phyloP scores from a whole-genome alignment of 176 grass and related monocot genomes.

The Oryza officinalis region DNA sequence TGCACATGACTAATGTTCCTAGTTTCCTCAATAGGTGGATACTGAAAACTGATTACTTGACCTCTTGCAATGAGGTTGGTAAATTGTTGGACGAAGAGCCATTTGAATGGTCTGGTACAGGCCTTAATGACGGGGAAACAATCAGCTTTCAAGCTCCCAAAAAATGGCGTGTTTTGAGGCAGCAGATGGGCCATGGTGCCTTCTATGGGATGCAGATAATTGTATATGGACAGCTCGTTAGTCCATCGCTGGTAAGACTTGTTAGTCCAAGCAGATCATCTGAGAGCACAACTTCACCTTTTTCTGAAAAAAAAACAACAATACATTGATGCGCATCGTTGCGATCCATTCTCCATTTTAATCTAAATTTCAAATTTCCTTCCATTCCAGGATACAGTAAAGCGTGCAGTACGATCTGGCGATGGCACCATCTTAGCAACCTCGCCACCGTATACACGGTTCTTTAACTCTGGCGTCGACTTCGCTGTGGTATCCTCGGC shows the following conservation, averaged over 20 bases:
- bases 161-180: constrained; percentile 72
- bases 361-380: neutral
- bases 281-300: constrained; percentile 9
- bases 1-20: neutral
- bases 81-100: constrained; percentile 69
- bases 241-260: constrained; percentile 59
- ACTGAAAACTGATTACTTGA: constrained; percentile 77
- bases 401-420: constrained; percentile 73
- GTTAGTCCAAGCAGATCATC: constrained; percentile 29
- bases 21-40: constrained; percentile 69
- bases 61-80: constrained; percentile 64
- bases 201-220: constrained; percentile 76
- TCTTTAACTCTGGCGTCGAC: constrained; percentile 62
- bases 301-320: neutral
- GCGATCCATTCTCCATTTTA: neutral
- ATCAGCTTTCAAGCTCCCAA: constrained; percentile 82
- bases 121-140: constrained; percentile 64
- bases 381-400: constrained; percentile 71
- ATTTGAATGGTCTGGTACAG: constrained; percentile 70
- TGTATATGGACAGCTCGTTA: constrained; percentile 73
- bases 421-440: constrained; percentile 85
- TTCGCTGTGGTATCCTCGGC: constrained; percentile 61
- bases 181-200: constrained; percentile 78
- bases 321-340: neutral
- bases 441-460: constrained; percentile 75